These are phyloP conservation scores for Babesia divergens DNA, from an alignment of 169 alveolate species.

Conservation along the genomic window DNA sequence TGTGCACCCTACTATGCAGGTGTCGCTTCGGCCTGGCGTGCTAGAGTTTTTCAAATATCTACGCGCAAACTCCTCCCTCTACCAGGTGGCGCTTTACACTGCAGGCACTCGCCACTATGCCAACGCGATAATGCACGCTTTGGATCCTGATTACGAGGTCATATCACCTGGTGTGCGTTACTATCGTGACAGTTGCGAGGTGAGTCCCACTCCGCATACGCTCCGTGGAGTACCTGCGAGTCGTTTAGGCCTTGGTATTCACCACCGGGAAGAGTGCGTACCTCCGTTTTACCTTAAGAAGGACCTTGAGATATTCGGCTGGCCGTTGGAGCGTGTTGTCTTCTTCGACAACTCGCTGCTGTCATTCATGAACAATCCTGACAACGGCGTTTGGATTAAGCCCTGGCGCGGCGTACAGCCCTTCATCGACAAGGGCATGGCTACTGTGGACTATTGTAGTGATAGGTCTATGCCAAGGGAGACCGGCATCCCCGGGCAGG, in stretches of 20 bases:
- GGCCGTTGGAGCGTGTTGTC: conserved; percentile 37
- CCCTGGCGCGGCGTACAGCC: conserved; percentile 37
- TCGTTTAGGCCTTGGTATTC: conserved; percentile 13
- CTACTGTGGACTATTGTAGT: background rate
- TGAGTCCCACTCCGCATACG: conserved; percentile 10
- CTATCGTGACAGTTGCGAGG: conserved; percentile 34
- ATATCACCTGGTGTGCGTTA: background rate
- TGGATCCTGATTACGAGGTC: conserved; percentile 27
- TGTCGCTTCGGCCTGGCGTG: conserved; percentile 41
- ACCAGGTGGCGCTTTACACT: conserved; percentile 35
- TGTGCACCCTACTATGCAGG: conserved; percentile 36
- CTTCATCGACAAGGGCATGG: conserved; percentile 7
- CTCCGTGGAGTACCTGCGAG: conserved; percentile 9
- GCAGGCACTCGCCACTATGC: conserved; percentile 48
- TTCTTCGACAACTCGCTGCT: conserved; percentile 40
- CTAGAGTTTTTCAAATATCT: conserved; percentile 32
- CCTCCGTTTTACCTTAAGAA: conserved; percentile 17
- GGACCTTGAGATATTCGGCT: conserved; percentile 13
- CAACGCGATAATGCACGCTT: conserved; percentile 29
- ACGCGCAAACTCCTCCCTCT: background rate
- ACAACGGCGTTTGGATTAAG: conserved; percentile 41
- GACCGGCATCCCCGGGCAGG: conserved; percentile 20
- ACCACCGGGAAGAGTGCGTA: conserved; percentile 27
- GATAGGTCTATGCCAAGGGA: background rate
- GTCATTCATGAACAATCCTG: conserved; percentile 36